Base-by-base conservation (phyloP, 306 rosid species). In the Vigna nakashimae region DNA sequence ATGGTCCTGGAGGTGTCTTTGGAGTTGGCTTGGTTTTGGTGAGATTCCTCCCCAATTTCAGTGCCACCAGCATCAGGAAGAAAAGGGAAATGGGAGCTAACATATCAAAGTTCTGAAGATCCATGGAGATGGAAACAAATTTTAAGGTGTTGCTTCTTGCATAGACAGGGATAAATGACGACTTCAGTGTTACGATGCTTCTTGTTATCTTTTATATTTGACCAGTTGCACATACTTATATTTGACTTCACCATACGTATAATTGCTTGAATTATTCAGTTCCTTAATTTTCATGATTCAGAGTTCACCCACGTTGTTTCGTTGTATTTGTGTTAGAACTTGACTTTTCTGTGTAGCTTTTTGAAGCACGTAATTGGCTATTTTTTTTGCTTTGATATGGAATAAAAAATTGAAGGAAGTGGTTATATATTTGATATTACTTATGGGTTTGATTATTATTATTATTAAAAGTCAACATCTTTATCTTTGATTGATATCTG, bases 1-100 rank as follows among this genome's bases (percentile, higher is more conserved):
- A 46, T 69, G 82, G 82, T 0, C 82, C 82, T 14, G 82, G 82
- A 0, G 77, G 77, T 49, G 36, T 3, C 0, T 70, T 78, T 20
- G 13, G 43, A n/a, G 46, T 16, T 59, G 77, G 15, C 10, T 30
- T 2, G 0, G 11, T 48, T 22, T 58, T 59, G 8, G 34, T 78
- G 26, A 69, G 62, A 45, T 69, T 78, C 14, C 2, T 69, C 7
- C 63, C 6, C 2, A 32, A n/a, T 60, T 15, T 60, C 16, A 60
- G 3, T 49, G 48, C 72, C 13, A 50, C 30, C 9, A 70, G 2
- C 58, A 52, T 17, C 42, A 63, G 52, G 68, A 79, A 17, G 43
- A 63, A 40, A 52, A 40, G 30, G 8, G 7, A 9, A 2, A 55
- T 9, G 9, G 3, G 30, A 6, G 56, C 17, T 15, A 14, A 22